Percentiles rank a stretch among this genome's conserved stretches.
phyloP scores from a whole-genome alignment of 1,284 basidiomycete genomes.

The Meripilus lineatus region DNA sequence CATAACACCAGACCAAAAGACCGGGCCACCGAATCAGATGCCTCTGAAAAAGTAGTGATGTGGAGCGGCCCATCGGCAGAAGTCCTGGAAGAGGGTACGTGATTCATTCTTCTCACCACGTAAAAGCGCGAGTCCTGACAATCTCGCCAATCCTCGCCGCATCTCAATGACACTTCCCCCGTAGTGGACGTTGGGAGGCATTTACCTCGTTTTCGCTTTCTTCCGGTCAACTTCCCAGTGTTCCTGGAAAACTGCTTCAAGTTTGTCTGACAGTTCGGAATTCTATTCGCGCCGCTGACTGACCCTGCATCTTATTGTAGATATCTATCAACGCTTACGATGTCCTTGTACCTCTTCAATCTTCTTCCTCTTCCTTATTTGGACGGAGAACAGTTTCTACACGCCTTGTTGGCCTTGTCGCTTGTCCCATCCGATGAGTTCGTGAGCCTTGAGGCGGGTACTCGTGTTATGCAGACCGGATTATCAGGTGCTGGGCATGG shows the following conservation, averaged over 20 bases:
- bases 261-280: background rate
- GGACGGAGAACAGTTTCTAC: constrained; percentile 55
- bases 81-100: constrained; percentile 66
- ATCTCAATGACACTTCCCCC: too few relatives aligned
- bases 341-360: constrained; percentile 72
- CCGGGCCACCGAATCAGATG: background rate
- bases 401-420: constrained; percentile 28
- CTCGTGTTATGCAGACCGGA: too few relatives aligned
- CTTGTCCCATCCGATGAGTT: too few relatives aligned
- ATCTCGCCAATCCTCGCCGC: too few relatives aligned
- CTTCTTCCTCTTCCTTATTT: constrained; percentile 59
- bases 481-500: too few relatives aligned
- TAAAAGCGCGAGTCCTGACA: background rate
- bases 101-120: constrained; percentile 12
- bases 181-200: constrained; percentile 53
- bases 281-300: constrained; percentile 8
- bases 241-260: background rate
- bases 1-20: background rate
- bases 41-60: constrained; percentile 36
- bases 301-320: constrained; percentile 32
- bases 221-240: constrained; percentile 44
- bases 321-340: constrained; percentile 54
- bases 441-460: too few relatives aligned
- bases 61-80: constrained; percentile 70
- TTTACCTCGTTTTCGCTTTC: constrained; percentile 38